Base-by-base conservation (phyloP, 1,139 yeast species). In the Pichia inconspicua region DNA sequence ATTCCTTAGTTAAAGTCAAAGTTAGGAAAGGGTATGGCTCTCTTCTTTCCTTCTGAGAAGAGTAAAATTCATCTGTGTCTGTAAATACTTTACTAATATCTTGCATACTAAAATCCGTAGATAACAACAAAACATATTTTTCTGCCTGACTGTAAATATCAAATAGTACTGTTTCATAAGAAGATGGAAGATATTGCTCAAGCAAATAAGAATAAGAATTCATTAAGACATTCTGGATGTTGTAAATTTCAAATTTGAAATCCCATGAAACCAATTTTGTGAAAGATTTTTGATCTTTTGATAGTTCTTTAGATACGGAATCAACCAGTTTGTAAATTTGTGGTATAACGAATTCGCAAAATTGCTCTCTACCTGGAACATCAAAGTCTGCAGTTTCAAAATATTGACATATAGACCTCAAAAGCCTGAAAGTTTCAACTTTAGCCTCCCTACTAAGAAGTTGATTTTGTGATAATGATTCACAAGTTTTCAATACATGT, bases 371-470 rank as follows among this genome's bases (percentile, higher is more conserved):
- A 14, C 49, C 51, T 3, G 51, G 43, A 42, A 45, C 47, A 8
- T 53, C 58, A 19, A 70, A 66, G 0, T 80, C 76, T 48, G 76
- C 80, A 47, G 77, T 71, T 51, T 75, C 73, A 50, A 83, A 68
- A 47, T 77, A 81, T 25, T 68, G 65, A 42, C 81, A 62, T 17
- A 83, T 74, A 10, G 75, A 70, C 47, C 74, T 73, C 58, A 82
- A 75, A 42, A 84, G 66, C 31, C 70, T 71, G 6, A 80, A 65
- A 1, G 82, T 77, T 28, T 73, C 71, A 2, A 71, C 64, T 55
- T 77, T 78, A 10, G 77, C 68, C 11, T 71, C 57, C n/a, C 49
- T 15, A 9, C 41, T 40, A 44, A 53, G 41, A 1, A 55, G 51
- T 0, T 61, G 52, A 34, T 64, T 63, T 5, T 62, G 50, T 40